phyloP scores from a whole-genome alignment of 768 basidiomycete genomes.

The Leccinum imitatum region DNA sequence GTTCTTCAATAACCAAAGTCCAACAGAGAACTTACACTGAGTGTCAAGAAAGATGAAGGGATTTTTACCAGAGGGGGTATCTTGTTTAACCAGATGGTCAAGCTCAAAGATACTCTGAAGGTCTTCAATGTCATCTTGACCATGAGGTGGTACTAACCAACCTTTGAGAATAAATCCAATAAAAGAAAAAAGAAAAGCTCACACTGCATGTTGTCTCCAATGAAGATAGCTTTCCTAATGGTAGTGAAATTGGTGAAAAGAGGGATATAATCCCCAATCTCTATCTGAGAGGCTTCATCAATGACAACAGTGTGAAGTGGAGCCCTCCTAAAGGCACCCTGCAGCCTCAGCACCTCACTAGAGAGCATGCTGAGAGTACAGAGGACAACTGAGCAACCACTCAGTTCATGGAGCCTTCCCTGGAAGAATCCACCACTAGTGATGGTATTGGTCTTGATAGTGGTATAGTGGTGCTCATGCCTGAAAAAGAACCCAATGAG shows the following conservation, averaged over 20 bases:
- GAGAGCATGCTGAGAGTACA: conserved; percentile 82
- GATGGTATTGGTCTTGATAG: conserved; percentile 51
- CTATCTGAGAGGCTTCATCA: conserved; percentile 71
- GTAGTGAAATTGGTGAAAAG: conserved; percentile 31
- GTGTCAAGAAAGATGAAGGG: conserved; percentile 60
- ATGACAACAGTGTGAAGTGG: conserved; percentile 53
- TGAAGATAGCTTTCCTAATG: conserved; percentile 56
- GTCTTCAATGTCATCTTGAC: conserved; percentile 62
- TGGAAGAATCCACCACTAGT: conserved; percentile 39
- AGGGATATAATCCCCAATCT: conserved; percentile 53
- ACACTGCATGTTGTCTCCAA: conserved; percentile 72
- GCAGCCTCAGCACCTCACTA: conserved; percentile 18
- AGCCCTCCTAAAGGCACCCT: conserved; percentile 21
- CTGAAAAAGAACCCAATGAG: conserved; percentile 37
- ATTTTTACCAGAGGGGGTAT: conserved; percentile 20
- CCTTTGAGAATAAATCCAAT: conserved; percentile 30
- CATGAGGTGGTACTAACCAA: conserved; percentile 72
- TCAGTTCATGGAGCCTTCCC: conserved; percentile 33
- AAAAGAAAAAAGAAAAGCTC: conserved; percentile 30
- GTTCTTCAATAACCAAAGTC: neutral
- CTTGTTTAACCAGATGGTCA: conserved; percentile 46
- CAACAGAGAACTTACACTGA: conserved; percentile 55
- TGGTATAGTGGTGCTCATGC: conserved; percentile 77
- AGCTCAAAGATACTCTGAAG: conserved; percentile 80
- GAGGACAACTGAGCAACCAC: conserved; percentile 57